Base-by-base conservation (phyloP, 1,139 yeast genomes). In the Saccharomyces uvarum region DNA sequence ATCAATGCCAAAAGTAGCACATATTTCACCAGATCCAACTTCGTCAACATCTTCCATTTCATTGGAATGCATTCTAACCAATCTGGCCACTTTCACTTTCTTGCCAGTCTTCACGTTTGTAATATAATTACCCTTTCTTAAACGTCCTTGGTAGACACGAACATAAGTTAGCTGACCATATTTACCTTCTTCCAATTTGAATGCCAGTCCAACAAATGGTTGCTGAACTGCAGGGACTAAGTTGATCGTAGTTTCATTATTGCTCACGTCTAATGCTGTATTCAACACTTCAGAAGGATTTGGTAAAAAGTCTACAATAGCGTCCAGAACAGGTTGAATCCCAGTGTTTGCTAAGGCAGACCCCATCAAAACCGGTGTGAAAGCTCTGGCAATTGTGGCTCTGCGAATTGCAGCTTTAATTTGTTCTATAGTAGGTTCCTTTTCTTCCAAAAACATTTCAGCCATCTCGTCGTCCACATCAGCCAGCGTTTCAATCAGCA, bases 361-460 rank as follows among this genome's bases (percentile, higher is more conserved):
- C 38, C 99, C 99, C 98, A 93, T 93, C 63, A 93, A 77, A 14
- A 93, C 98, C n/a, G 99, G 99, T 24, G 98, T 89, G 76, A 93
- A 93, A 71, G 82, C 88, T 75, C 98, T 84, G 44, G 91, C 96
- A 73, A 93, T 91, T n/a, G 99, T 93, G 53, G 98, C 82, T 68
- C 97, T 83, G 73, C 99, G 86, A 63, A 93, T 93, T 46, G 97
- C 98, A 54, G 72, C 82, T 68, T 86, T 83, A 61, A 93, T 86
- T 73, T 93, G 96, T 56, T 84, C 86, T 44, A 80, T 78, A 24
- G 88, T 78, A 56, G 99, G 99, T 63, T 84, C 95, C 67, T 82
- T 81, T 70, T 96, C 99, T 61, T 90, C 97, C 68, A 93, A 77
- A 72, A 80, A 91, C 60, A 93, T 75, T 72, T 93, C 97, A 48